Evolutionary conservation across 1,284 basidiomycete genomes (phyloP), one percentile per base, ranked within the genome.

Genomic region (Cutaneotrichosporon cyanovorans): DNA sequence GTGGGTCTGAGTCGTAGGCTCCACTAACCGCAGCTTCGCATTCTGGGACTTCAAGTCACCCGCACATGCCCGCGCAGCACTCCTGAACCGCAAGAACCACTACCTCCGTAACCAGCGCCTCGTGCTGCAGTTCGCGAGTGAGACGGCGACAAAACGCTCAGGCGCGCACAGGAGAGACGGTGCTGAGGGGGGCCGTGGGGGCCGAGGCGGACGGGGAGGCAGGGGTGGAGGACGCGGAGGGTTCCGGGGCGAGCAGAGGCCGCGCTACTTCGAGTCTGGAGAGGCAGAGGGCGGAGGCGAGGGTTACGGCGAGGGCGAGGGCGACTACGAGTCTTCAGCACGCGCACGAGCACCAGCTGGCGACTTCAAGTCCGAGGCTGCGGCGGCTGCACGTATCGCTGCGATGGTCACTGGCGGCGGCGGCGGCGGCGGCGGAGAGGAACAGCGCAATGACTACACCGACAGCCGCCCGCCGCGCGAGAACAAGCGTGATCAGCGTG

Each of bases 11-110:
- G 11, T 12, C 15, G 22, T 9, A 18, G 6, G 14, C 8, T 37
- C 37, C 2, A 8, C 40, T 34, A 35, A 37, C 25, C 41, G 5
- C 63, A 95, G 91, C 18, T 97, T 90, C 73, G 91, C 88, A 0
- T 98, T 98, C 67, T 78, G 95, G 48, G 95, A 98, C 69, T 98
- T 98, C 69, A 78, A 80, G 45, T 80, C 77, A 14, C 76, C 78
- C 2, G 81, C 85, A 48, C 77, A 85, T 51, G 90, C 93, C 10
- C 95, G 89, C 0, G 76, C 80, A 1, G 84, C 82, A 1, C 79
- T 98, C 28, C 77, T 84, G 56, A 90, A 96, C 63, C 77, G 83
- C 35, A 81, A 82, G 62, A 97, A 95, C 65, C 84, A 89, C 66
- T 78, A 77, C 37, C 76, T 95, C 41, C 80, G 89, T 63, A 90